Evolutionary conservation across 768 basidiomycete species (phyloP).

Genomic region (Leucosporidium creatinivorum): DNA sequence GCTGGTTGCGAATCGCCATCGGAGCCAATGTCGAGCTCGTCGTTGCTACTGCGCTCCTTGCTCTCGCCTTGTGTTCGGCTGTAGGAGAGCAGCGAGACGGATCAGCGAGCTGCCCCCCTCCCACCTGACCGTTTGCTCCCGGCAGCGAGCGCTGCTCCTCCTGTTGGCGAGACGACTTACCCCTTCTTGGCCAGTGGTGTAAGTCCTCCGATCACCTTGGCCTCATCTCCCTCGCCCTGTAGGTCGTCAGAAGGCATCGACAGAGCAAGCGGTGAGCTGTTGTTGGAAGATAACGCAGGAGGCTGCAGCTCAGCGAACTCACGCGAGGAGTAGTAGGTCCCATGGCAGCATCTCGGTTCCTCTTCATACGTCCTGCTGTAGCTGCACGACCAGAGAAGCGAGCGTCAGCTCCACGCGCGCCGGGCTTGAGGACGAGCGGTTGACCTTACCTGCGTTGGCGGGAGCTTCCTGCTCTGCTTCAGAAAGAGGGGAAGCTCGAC

Average conservation of each 20-base stretch:
- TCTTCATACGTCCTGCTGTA: not conserved
- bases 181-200: constrained; percentile 31
- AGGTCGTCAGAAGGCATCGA: not conserved
- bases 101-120: no score
- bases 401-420: not conserved
- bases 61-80: no score
- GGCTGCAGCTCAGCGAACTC: not conserved
- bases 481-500: not conserved
- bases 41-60: no score
- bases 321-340: not conserved
- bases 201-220: not conserved
- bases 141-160: no score
- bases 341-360: not conserved
- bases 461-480: not conserved
- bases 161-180: not conserved
- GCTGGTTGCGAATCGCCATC: not conserved
- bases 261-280: no score
- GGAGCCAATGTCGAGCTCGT: not conserved
- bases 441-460: not conserved
- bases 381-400: not conserved
- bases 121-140: no score
- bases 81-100: no score
- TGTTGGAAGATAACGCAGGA: no score
- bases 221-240: constrained; percentile 25
- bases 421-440: not conserved